phyloP scores from a whole-genome alignment of 2,329 filamentous ascomycete species.

The Orbilia quercus region DNA sequence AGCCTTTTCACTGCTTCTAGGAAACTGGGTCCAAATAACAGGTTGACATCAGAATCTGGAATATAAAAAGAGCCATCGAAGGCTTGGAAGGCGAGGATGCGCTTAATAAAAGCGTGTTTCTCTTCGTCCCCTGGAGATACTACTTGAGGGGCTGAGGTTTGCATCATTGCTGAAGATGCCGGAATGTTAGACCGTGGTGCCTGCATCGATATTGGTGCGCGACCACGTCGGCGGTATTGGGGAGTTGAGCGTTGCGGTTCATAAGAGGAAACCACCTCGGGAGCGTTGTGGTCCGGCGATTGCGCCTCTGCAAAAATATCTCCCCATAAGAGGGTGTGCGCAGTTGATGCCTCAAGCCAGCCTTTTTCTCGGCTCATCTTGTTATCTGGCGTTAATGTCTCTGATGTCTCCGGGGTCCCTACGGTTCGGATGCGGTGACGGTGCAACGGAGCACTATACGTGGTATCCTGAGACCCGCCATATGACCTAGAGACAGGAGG shows the following conservation, averaged over 20 bases:
- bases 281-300: too few relatives aligned
- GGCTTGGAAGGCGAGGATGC: conserved; percentile 1
- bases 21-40: conserved; percentile 5
- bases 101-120: background rate
- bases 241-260: background rate
- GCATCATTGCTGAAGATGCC: background rate
- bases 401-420: too few relatives aligned
- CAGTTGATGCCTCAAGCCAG: too few relatives aligned
- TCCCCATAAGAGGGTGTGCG: too few relatives aligned
- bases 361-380: too few relatives aligned
- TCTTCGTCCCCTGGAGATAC: background rate
- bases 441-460: too few relatives aligned
- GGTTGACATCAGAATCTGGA: background rate
- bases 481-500: too few relatives aligned
- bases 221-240: background rate
- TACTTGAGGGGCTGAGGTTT: background rate
- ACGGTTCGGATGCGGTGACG: too few relatives aligned
- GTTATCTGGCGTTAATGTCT: too few relatives aligned
- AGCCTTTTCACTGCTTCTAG: background rate
- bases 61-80: conserved; percentile 7
- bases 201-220: background rate
- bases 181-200: background rate
- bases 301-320: too few relatives aligned
- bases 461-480: too few relatives aligned
- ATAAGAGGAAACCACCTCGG: background rate